Evolutionary conservation across 2,329 filamentous ascomycete species (phyloP).

Genomic region (Zymoseptoria brevis): DNA sequence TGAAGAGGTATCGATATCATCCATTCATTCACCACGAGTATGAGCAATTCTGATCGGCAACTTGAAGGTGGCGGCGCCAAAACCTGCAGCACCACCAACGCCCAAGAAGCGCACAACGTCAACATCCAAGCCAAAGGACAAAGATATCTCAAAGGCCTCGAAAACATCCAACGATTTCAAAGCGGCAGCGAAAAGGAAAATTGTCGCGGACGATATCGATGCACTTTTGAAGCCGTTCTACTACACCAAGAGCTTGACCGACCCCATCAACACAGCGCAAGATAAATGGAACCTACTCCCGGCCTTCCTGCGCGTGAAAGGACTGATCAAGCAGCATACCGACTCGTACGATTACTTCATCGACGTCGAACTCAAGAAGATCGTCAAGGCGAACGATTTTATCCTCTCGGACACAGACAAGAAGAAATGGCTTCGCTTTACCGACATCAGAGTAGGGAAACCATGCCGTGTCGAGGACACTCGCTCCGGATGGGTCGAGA

Average conservation of each 20-base stretch:
- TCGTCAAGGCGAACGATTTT: constrained; percentile 80
- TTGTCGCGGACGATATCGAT: constrained; percentile 38
- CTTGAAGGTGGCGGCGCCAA: constrained; percentile 12
- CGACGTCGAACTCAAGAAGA: constrained; percentile 93
- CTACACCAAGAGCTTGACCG: constrained; percentile 58
- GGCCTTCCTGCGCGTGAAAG: constrained; percentile 97
- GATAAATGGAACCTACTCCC: constrained; percentile 97
- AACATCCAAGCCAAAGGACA: constrained; percentile 5
- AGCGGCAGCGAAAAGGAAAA: constrained; percentile 15
- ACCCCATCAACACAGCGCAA: constrained; percentile 61
- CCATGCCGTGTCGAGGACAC: constrained; percentile 75
- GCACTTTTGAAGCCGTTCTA: constrained; percentile 63
- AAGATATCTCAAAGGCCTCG: constrained; percentile 1
- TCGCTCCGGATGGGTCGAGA: constrained; percentile 59
- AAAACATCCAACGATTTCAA: background rate
- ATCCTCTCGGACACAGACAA: constrained; percentile 89
- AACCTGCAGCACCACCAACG: constrained; percentile 6
- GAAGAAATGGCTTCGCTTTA: constrained; percentile 66
- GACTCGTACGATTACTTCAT: constrained; percentile 99
- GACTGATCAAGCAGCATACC: constrained; percentile 92
- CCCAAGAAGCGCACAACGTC: constrained; percentile 7
- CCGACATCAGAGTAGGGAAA: constrained; percentile 73
- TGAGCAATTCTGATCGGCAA: constrained; percentile 2
- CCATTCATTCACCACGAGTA: background rate
- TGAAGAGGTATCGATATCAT: constrained; percentile 18